Conservation (phyloP, 2,329 filamentous ascomycete species). For the Aspergillus novofumigatus region DNA sequence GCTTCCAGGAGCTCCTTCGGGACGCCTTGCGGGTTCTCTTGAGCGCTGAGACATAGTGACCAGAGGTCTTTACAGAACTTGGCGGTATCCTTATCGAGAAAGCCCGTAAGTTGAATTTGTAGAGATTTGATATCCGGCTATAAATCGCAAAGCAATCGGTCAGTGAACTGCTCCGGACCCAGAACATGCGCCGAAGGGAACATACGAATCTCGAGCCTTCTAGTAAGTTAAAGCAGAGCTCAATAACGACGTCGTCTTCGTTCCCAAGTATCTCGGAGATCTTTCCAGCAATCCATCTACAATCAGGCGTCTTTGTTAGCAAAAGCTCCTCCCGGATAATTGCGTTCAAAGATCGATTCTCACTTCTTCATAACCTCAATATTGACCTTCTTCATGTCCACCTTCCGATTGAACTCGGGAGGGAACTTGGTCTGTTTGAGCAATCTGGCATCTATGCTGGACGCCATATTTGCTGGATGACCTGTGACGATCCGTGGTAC, state of each 20-base stretch:
- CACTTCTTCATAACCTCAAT: conserved; percentile 97
- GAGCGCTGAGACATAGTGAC: conserved; percentile 86
- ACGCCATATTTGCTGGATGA: conserved; percentile 61
- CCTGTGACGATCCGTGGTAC: neutral
- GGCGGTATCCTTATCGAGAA: conserved; percentile 87
- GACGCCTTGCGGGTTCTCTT: conserved; percentile 81
- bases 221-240: conserved; percentile 66
- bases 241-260: conserved; percentile 94
- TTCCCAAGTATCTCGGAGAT: conserved; percentile 84
- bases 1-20: conserved; percentile 92
- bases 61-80: conserved; percentile 91
- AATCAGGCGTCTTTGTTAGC: conserved; percentile 7
- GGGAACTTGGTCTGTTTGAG: conserved; percentile 91
- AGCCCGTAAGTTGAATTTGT: conserved; percentile 91
- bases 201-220: conserved; percentile 74
- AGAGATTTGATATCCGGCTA: conserved; percentile 94
- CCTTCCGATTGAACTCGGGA: conserved; percentile 87
- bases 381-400: conserved; percentile 97
- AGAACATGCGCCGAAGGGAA: conserved; percentile 16
- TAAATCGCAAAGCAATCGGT: conserved; percentile 12
- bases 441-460: conserved; percentile 82
- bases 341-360: conserved; percentile 30
- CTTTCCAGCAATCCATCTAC: conserved; percentile 86
- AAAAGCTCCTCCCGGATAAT: conserved; percentile 4
- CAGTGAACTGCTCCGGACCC: conserved; percentile 9